Evolutionary conservation across 208 protist genomes (phyloP).

Genomic region (Leishmania guyanensis): DNA sequence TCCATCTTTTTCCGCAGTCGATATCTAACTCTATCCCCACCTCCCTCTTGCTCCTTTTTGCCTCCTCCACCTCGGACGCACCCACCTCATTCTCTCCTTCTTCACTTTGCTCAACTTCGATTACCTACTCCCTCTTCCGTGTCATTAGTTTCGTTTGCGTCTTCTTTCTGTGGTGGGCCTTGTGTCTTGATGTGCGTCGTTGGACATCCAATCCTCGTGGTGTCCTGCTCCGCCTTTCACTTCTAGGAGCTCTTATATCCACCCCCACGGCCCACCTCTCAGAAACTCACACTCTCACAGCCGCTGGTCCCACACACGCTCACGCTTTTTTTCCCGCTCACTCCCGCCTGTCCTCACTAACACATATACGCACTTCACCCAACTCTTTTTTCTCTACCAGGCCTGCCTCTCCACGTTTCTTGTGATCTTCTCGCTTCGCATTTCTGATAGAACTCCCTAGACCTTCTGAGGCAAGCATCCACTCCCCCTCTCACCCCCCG

Average conservation of each 20-base stretch:
- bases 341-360: background rate
- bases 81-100: background rate
- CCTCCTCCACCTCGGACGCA: background rate
- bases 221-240: background rate
- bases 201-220: background rate
- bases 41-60: background rate
- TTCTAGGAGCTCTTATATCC: background rate
- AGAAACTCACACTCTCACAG: background rate
- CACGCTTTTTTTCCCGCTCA: background rate
- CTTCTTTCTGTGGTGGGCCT: background rate
- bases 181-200: background rate
- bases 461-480: background rate
- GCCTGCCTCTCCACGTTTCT: background rate
- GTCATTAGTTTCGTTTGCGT: background rate
- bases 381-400: background rate
- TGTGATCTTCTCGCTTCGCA: background rate
- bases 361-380: background rate
- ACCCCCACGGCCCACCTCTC: background rate
- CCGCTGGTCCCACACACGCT: background rate
- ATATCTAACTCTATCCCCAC: background rate
- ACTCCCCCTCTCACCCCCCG: background rate
- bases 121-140: background rate
- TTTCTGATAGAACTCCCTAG: background rate
- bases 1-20: background rate
- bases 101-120: background rate